phyloP scores from a whole-genome alignment of 148 eudicot genomes.

The Silene latifolia region DNA sequence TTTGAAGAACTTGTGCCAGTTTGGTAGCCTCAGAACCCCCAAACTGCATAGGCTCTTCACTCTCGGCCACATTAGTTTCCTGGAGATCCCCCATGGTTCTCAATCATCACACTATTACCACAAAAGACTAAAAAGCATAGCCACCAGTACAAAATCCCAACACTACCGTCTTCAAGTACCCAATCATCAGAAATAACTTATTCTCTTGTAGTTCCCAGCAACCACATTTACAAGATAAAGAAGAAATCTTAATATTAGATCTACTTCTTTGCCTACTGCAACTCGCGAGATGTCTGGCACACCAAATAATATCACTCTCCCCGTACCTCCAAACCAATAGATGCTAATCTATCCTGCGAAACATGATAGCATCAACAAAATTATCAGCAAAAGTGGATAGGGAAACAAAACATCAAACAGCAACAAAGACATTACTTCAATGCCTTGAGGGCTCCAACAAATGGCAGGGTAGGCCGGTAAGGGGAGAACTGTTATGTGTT shows the following conservation, averaged over 20 bases:
- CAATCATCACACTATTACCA: background rate
- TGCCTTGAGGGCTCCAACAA: too few species aligned
- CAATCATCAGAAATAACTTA: background rate
- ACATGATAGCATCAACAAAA: slow-evolving; percentile 6
- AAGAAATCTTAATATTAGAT: background rate
- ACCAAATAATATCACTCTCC: background rate
- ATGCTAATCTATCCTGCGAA: slow-evolving; percentile 8
- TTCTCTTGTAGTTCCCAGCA: background rate
- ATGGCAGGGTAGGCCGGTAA: too few species aligned
- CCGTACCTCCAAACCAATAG: background rate
- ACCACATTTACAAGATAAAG: background rate
- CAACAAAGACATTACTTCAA: too few species aligned
- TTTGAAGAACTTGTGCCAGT: slow-evolving; percentile 8
- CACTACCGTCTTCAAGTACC: background rate
- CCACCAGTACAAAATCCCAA: background rate
- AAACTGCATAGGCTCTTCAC: slow-evolving; percentile 56
- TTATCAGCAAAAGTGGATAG: background rate
- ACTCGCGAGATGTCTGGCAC: background rate
- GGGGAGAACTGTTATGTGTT: background rate
- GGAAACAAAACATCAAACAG: too few species aligned
- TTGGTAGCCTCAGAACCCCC: slow-evolving; percentile 26
- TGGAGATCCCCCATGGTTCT: slow-evolving; percentile 58
- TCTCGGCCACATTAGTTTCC: slow-evolving; percentile 43
- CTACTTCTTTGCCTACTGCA: background rate
- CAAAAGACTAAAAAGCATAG: background rate